Conservation (phyloP, 164 flowering plant genomes). For the Annona cherimola region DNA sequence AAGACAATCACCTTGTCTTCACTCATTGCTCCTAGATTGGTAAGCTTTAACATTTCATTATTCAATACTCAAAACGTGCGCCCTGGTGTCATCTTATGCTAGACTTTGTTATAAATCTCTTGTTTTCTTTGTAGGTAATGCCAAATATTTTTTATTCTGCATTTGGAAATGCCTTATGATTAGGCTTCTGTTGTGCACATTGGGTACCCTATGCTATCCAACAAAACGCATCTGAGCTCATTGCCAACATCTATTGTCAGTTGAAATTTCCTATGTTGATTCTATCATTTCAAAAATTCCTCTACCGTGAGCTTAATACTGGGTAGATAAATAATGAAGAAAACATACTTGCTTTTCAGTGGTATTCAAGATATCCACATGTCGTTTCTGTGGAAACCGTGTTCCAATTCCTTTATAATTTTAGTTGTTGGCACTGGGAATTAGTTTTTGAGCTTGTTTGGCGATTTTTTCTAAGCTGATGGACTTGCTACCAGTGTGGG, state of each 20-base stretch:
- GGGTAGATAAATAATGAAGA: not conserved
- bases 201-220: not conserved
- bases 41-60: slow-evolving; percentile 13
- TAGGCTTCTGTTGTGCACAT: not conserved
- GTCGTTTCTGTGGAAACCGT: not conserved
- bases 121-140: not conserved
- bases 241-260: not conserved
- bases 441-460: not conserved
- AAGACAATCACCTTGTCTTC: slow-evolving; percentile 79
- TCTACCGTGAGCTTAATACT: not conserved
- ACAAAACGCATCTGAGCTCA: not conserved
- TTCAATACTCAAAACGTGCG: not conserved
- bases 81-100: not conserved
- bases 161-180: not conserved
- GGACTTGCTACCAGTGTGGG: too few relatives aligned
- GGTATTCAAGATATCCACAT: not conserved
- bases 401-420: not conserved
- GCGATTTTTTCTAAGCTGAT: not conserved
- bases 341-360: not conserved
- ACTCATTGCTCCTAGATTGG: slow-evolving; percentile 82
- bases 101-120: not conserved
- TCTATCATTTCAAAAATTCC: not conserved
- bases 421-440: not conserved
- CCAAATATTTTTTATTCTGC: not conserved
- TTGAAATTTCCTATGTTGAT: not conserved